A percentile compares a stretch with the other conserved stretches of the same genome.
These are phyloP conservation scores for Bruguiera sexangula DNA, from an alignment of 345 rosid species.

Conservation along the genomic window DNA sequence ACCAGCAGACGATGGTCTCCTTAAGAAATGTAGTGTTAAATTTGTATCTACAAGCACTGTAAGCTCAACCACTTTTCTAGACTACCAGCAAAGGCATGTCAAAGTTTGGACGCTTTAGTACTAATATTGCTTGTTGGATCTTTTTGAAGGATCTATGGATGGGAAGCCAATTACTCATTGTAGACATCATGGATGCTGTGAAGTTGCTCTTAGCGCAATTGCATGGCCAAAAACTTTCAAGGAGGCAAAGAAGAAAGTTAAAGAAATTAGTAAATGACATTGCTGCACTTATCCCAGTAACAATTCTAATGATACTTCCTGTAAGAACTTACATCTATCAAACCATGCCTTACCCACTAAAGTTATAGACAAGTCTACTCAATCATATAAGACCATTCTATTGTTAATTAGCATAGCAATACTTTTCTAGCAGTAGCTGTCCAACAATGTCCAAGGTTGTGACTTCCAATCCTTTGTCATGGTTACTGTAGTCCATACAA, in stretches of 20 bases:
- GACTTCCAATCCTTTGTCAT: too few species aligned
- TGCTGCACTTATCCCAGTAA: conserved; percentile 48
- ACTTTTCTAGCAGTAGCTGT: not conserved
- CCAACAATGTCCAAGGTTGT: not conserved
- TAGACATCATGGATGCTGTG: conserved; percentile 41
- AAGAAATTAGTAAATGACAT: conserved; percentile 47
- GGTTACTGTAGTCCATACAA: too few species aligned
- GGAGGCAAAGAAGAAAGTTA: conserved; percentile 43
- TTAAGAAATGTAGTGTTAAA: conserved; percentile 41
- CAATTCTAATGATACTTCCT: conserved; percentile 62
- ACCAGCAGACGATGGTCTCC: conserved; percentile 24
- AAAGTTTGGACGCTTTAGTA: not conserved
- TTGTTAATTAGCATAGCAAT: not conserved
- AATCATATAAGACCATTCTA: not conserved
- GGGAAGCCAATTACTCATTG: conserved; percentile 59
- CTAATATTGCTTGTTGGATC: not conserved
- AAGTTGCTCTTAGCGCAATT: conserved; percentile 43
- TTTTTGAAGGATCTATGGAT: conserved; percentile 43
- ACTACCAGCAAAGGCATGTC: not conserved
- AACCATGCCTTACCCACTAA: too few species aligned
- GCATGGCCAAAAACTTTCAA: conserved; percentile 36
- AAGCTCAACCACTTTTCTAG: conserved; percentile 20
- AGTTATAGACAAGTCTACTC: too few species aligned
- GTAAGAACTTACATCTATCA: conserved; percentile 30
- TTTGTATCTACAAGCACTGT: conserved; percentile 36